Base-by-base conservation (phyloP, 768 basidiomycete genomes). In the Boletus patriciae region DNA sequence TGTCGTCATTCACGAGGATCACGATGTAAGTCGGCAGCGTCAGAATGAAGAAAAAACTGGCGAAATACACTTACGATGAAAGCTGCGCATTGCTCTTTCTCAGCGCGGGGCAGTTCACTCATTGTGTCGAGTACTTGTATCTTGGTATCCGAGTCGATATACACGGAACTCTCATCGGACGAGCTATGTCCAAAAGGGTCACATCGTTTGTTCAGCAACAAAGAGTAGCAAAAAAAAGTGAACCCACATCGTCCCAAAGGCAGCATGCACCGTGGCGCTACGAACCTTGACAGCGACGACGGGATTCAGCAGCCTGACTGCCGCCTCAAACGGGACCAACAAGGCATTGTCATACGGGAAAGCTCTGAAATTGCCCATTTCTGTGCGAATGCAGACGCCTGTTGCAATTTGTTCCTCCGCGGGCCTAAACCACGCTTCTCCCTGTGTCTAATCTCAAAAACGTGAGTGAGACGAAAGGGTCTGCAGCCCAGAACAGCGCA, bases 71-170 rank as follows among this genome's bases (percentile, higher is more conserved):
- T 69, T 65, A 90, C 90, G 58, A 92, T 81, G 71, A 95, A 94
- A 18, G 93, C 93, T 16, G 85, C 93, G 52, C 89, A 92, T 66
- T 94, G 93, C 65, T 94, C 92, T 73, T 93, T 94, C 70, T 94
- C 90, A 4, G 92, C 91, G 44, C 81, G 80, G 11, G 87, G 82
- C 27, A 95, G 76, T 58, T 84, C 81, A 46, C 66, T 62, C 66
- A 94, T 82, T 18, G 80, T 81, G 54, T 92, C 87, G 34, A 95
- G 70, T 42, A 94, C 85, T 72, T 95, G 93, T 50, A 95, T 93
- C 21, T 91, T 87, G 2, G 91, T 94, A 66, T 92, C 85, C 52
- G 72, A 68, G 68, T 92, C 88, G 60, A 95, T 79, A 62, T 85
- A 85, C 62, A 90, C 82, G 36, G 81, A 82, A 4, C 70, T 69